Base-by-base conservation (phyloP, 768 basidiomycete genomes). In the Trametes gibbosa region DNA sequence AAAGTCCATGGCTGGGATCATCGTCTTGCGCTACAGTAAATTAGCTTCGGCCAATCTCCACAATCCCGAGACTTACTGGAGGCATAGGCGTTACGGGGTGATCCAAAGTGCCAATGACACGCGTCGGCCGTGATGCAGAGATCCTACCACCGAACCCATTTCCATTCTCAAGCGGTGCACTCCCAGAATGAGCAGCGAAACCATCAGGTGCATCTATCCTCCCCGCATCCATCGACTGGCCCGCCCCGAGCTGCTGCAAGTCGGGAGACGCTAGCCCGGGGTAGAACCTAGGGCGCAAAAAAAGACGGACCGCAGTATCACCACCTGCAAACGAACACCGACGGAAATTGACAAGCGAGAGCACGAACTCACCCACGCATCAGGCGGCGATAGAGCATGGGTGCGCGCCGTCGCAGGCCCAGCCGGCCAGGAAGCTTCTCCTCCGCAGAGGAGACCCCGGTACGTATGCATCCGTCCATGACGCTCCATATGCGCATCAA, bases 1-100 rank as follows among this genome's bases (percentile, higher is more conserved):
- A 68, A 95, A 95, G 68, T 98, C 95, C 74, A 98, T 85, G 0
- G 92, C 94, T 0, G 94, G 94, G 50, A 97, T 94, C 65, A 88
- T 86, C 9, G 91, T 91, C 72, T 83, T 89, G 61, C 89, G 82
- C 90, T 93, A 54, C 34, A 25, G 32, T 42, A 37, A 23, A 32
- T 46, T 19, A 7, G 42, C 21, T 37, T 50, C 29, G n/a, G 48
- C 41, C 13, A 29, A 37, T 25, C 25, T 52, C 16, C 27, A 59
- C 27, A 13, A 35, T 21, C 17, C 24, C 40, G 16, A 49, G 49
- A 75, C 89, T 64, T 66, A 92, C 91, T 32, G 91, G 90, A 25
- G 90, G 89, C 82, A 91, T 83, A 23, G 92, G 90, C 34, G 91
- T 72, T 2, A 95, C 69, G 0, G 89, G 78, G 72, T 96, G 94